Evolutionary conservation across 768 basidiomycete species (phyloP).

Genomic region (Vishniacozyma victoriae): DNA sequence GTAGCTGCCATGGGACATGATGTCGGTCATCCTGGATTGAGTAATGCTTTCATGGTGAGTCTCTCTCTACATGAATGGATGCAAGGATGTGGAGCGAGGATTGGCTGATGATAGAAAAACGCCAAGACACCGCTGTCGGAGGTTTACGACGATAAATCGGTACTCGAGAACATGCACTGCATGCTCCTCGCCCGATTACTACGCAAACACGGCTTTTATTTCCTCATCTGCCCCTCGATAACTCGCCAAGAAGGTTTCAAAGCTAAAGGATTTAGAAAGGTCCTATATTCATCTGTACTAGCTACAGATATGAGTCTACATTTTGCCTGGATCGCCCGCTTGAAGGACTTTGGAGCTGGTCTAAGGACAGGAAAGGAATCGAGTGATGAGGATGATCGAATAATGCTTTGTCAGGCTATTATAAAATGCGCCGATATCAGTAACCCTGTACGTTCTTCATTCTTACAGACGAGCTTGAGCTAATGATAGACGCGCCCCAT

Average conservation of each 20-base stretch:
- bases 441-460: conserved; percentile 70
- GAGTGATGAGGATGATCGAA: conserved; percentile 51
- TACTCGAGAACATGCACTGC: conserved; percentile 85
- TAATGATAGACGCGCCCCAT: conserved; percentile 76
- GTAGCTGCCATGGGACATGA: conserved; percentile 96
- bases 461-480: background rate
- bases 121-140: conserved; percentile 81
- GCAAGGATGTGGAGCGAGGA: background rate
- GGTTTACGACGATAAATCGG: conserved; percentile 81
- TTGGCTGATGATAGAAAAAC: conserved; percentile 63
- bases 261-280: conserved; percentile 57
- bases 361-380: conserved; percentile 36
- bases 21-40: conserved; percentile 91
- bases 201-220: conserved; percentile 68
- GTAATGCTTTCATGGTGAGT: conserved; percentile 87
- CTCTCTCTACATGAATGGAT: background rate
- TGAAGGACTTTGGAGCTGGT: conserved; percentile 50
- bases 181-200: conserved; percentile 72
- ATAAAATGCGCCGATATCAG: conserved; percentile 98
- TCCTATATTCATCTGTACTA: conserved; percentile 74
- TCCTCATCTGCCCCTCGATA: conserved; percentile 28
- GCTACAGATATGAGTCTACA: conserved; percentile 96
- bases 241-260: conserved; percentile 18
- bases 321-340: conserved; percentile 68
- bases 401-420: conserved; percentile 78